Evolutionary conservation across 495 filamentous ascomycete species (phyloP), one percentile per base, ranked within the genome.

Genomic region (Penicillium canariense): DNA sequence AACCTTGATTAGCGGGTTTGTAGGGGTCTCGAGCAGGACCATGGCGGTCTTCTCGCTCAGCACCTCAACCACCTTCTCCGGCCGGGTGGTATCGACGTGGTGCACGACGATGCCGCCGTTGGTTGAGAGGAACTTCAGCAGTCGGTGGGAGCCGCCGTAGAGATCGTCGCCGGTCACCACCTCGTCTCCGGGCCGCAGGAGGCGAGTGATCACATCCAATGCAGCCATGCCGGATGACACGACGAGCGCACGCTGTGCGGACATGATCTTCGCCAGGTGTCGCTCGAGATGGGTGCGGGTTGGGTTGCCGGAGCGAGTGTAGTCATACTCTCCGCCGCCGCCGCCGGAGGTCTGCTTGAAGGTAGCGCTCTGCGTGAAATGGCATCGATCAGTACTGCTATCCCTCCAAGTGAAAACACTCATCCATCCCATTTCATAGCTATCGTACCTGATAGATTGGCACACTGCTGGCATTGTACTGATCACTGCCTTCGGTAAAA

Each of bases 221-320:
- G 95, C 94, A 42, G 90, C 94, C 94, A 98, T 98, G 52, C 94
- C 94, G 17, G 91, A 96, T 15, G 90, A 88, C 26, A 97, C 93
- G 47, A 93, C 92, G 35, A 98, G 85, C 4, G 90, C 88, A 43
- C 95, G 88, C 65, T 84, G 84, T 12, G 95, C 94, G 56, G 86
- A 87, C 95, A 97, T 98, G 72, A 98, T 96, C 81, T 97, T 97
- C 56, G 94, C 95, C 54, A 98, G 80, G 70, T 98, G 94, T 54
- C 94, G 86, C 74, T 98, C 94, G 53, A 98, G 83, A 65, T 97
- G 95, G 20, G 93, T 96, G 43, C 94, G 84, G 43, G 94, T 98
- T 15, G 94, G 94, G 66, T 98, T 98, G 26, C 94, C 94, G 30
- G 91, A 96, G 22, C 94, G 87, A 32, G 94, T 96, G 79, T 98